Conservation (phyloP, 345 rosid genomes). For the Populus alba region DNA sequence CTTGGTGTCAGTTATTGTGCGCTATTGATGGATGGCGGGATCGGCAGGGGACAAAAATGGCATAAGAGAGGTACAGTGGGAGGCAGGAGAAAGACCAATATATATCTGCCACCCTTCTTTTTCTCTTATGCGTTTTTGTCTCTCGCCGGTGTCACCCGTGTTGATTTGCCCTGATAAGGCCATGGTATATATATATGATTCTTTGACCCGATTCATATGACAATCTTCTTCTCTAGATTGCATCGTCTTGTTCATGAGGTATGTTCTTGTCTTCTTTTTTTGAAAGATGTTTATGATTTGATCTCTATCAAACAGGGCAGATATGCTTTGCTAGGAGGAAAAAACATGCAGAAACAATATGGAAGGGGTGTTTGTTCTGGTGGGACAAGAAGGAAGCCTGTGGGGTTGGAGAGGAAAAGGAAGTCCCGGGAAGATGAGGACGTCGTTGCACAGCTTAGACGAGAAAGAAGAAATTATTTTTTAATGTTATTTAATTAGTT, state of each 20-base stretch:
- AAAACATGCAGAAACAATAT: not conserved
- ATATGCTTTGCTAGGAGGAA: not conserved
- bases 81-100: not conserved
- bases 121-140: not conserved
- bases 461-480: too few relatives aligned
- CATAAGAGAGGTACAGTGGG: too few relatives aligned
- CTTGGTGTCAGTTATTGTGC: too few relatives aligned
- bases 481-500: too few relatives aligned
- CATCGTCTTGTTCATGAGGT: not conserved
- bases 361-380: not conserved
- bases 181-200: too few relatives aligned
- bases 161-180: not conserved
- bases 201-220: not conserved
- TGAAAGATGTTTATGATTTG: not conserved
- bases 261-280: not conserved
- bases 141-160: not conserved
- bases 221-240: not conserved
- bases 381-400: not conserved
- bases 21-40: too few relatives aligned
- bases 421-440: conserved; percentile 35
- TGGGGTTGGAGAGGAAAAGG: conserved; percentile 2
- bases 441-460: conserved; percentile 25
- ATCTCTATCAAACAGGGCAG: not conserved
- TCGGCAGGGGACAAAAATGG: too few relatives aligned
- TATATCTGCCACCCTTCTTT: not conserved